Base-by-base conservation (phyloP, 768 basidiomycete genomes). In the Tricholoma hemisulphureum region DNA sequence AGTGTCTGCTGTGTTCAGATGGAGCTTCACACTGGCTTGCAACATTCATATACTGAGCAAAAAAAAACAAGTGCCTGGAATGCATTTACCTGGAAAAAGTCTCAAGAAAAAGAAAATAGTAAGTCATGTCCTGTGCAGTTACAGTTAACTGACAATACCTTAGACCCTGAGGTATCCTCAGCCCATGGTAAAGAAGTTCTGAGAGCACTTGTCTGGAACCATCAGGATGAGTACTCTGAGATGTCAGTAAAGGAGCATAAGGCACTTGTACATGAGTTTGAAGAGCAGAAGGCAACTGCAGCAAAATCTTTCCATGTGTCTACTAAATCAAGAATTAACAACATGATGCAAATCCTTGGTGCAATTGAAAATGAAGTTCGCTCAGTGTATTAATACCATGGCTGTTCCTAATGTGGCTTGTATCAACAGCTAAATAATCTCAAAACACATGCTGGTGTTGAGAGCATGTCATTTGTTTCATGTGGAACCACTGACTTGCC, bases 1-100 rank as follows among this genome's bases (percentile, higher is more conserved):
- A 58, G 57, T 29, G 32, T 58, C 6, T 29, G 39, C 18, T 57
- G 24, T 39, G 57, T 61, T 23, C 45, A 57, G 21, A 4, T 11
- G 39, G n/a, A n/a, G n/a, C n/a, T n/a, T n/a, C n/a, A n/a, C n/a
- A n/a, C n/a, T n/a, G n/a, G 45, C 24, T 21, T 13, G 7, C 56
- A 37, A 32, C 26, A 18, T 8, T 39, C 39, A 41, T 7, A 20
- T 20, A 39, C 31, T 2, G n/a, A n/a, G 7, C 52, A 18, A 14
- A 53, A 53, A 35, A 58, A 50, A 39, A n/a, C n/a, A n/a, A n/a
- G n/a, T n/a, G n/a, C n/a, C n/a, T n/a, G n/a, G n/a, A n/a, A n/a
- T n/a, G n/a, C n/a, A n/a, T n/a, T n/a, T n/a, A n/a, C n/a, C n/a
- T n/a, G n/a, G n/a, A n/a, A n/a, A n/a, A n/a, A n/a, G n/a, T n/a